Base-by-base conservation (phyloP, 163 green algal species). In the Chloroidium sp. region DNA sequence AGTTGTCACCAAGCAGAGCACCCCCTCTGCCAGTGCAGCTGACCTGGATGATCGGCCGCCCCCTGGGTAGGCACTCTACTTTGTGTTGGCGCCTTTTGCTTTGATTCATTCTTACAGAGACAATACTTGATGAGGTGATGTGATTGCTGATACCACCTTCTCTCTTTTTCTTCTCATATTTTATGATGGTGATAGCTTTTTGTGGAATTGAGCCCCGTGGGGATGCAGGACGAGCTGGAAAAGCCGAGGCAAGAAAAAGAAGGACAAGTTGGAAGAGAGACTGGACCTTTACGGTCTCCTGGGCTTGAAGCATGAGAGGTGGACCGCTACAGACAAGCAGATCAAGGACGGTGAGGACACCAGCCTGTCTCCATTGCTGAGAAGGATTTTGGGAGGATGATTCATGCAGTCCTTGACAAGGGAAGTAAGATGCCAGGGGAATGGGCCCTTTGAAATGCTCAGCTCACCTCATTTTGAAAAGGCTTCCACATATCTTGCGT, bases 271-370 rank as follows among this genome's bases (percentile, higher is more conserved):
- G 80, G 64, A 67, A 12, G 83, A 90, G 13, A 81, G 86, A 14
- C 62, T 83, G 57, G 95, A 98, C 85, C 84, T 94, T 62, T 98
- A 98, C 82, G 89, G 81, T 36, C 87, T 98, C 77, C 87, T 98
- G 78, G 95, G 86, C 61, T 82, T 94, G 69, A 75, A 86, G 64
- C 89, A 96, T 60, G 90, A 96, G 84, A 87, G 95, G 1, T 98
- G 91, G 90, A 97, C 90, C 67, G 95, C 95, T 76, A 97, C 83
- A 2, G 89, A 94, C 2, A 81, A 80, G 2, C 85, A 95, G 87
- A 94, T 98, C 77, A 94, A 94, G 82, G 78, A 89, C 60, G 89
- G 91, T 93, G 78, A 61, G 88, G 59, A 0, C 36, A 36, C 36
- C 36, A 36, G 36, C 36, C 36, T 36, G 36, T 36, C 12, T 74